phyloP scores from a whole-genome alignment of 2,329 filamentous ascomycete species.

The Hypoxylon sp. region DNA sequence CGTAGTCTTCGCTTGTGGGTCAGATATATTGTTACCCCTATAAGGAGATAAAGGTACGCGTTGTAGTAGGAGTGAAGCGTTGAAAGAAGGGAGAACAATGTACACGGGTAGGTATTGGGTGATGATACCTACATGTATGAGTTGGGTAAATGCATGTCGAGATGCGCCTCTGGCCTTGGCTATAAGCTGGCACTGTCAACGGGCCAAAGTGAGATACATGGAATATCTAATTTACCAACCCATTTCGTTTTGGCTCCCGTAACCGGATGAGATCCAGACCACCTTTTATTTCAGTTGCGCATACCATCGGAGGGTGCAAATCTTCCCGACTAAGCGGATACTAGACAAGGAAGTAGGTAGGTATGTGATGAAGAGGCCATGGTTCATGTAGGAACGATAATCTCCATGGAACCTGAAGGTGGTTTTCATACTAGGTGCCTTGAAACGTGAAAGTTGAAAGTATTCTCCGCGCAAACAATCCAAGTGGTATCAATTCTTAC shows the following conservation, averaged over 20 bases:
- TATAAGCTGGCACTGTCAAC: no score
- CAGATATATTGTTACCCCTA: conserved; percentile 22
- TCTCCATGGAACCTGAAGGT: neutral
- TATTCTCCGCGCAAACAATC: neutral
- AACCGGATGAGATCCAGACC: conserved; percentile 3
- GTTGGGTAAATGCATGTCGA: conserved; percentile 27
- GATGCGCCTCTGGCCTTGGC: conserved; percentile 25
- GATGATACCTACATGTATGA: no score
- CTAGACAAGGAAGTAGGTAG: conserved; percentile 1
- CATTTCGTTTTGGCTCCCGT: conserved; percentile 13
- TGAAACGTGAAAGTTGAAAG: neutral
- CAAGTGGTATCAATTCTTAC: neutral
- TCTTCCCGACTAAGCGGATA: conserved; percentile 1
- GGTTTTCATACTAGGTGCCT: neutral
- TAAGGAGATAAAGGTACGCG: conserved; percentile 16
- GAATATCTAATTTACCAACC: conserved; percentile 10
- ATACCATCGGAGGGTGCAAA: conserved; percentile 25
- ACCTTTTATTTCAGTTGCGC: conserved; percentile 7
- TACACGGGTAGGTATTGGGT: conserved; percentile 15
- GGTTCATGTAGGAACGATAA: neutral
- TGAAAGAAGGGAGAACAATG: conserved; percentile 3
- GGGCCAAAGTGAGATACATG: neutral
- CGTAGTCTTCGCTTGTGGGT: conserved; percentile 25
- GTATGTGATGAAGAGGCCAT: neutral
- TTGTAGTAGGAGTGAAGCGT: conserved; percentile 6